phyloP scores from a whole-genome alignment of 2,329 filamentous ascomycete genomes.

The Didymella segeticola region DNA sequence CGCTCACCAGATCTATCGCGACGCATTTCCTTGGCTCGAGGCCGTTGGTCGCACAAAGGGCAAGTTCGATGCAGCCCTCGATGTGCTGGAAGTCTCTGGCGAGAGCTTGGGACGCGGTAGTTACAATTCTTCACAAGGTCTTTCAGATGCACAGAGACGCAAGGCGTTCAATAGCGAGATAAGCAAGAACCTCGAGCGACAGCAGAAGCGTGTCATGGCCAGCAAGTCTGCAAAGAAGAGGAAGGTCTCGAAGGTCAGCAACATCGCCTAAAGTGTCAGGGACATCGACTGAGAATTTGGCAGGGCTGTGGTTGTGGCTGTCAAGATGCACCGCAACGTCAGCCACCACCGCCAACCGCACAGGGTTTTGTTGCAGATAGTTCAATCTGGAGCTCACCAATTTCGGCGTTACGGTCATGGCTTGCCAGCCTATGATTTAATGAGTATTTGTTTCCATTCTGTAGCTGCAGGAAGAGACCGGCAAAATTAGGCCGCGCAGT shows the following conservation, averaged over 20 bases:
- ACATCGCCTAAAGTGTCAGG: neutral
- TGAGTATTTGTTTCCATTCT: neutral
- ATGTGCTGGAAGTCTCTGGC: conserved; percentile 26
- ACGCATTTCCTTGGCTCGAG: conserved; percentile 48
- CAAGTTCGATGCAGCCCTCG: conserved; percentile 38
- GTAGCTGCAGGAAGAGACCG: neutral
- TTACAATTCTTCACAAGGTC: neutral
- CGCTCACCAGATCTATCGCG: conserved; percentile 44
- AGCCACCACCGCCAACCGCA: neutral
- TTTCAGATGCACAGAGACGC: conserved; percentile 1
- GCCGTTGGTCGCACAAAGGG: conserved; percentile 37
- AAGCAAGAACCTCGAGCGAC: conserved; percentile 25
- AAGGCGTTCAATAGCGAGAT: conserved; percentile 26
- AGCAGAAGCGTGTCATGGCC: conserved; percentile 27
- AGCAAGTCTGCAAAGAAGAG: conserved; percentile 4
- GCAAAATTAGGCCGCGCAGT: neutral
- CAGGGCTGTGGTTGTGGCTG: neutral
- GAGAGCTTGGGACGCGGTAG: neutral
- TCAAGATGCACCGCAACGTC: neutral
- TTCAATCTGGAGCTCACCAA: conserved; percentile 5
- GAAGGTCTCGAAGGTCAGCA: conserved; percentile 13
- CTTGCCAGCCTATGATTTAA: neutral
- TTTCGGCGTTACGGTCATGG: conserved; percentile 2
- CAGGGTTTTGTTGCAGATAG: neutral
- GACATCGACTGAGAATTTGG: conserved; percentile 1